These are phyloP conservation scores for Ogataea salicorniae DNA, from an alignment of 805 yeast genomes.

Conservation along the genomic window DNA sequence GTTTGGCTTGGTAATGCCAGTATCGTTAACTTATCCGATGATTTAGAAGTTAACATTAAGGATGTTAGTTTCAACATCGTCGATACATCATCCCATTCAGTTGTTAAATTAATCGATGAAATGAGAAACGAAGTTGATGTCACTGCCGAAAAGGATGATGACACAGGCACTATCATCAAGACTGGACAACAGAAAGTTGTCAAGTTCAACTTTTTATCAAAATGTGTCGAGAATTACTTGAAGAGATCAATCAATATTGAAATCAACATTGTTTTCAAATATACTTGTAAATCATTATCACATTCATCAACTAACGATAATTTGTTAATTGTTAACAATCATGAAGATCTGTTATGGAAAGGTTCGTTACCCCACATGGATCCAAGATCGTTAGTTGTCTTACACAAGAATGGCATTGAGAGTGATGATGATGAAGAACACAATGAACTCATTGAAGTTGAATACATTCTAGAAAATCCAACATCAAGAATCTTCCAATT, in stretches of 20 bases:
- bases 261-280: conserved; percentile 16
- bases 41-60: conserved; percentile 31
- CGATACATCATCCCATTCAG: conserved; percentile 6
- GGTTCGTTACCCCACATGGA: conserved; percentile 58
- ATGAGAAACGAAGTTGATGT: too few relatives aligned
- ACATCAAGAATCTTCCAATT: conserved; percentile 66
- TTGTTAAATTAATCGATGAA: conserved; percentile 5
- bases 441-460: conserved; percentile 28
- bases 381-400: conserved; percentile 49
- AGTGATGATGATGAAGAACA: conserved; percentile 4
- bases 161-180: too few relatives aligned
- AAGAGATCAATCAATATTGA: conserved; percentile 21
- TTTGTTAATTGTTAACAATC: conserved; percentile 23
- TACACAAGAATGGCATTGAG: too few relatives aligned
- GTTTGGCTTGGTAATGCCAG: conserved; percentile 31
- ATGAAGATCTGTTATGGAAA: conserved; percentile 39
- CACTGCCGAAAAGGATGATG: too few relatives aligned
- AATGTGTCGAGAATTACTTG: conserved; percentile 11
- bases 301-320: background rate
- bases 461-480: conserved; percentile 66
- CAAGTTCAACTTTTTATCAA: conserved; percentile 12
- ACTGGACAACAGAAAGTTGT: background rate
- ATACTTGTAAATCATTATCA: conserved; percentile 1
- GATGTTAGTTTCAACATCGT: conserved; percentile 16
- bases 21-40: conserved; percentile 26